Evolutionary conservation across 768 basidiomycete genomes (phyloP).

Genomic region (Suillus luteus): DNA sequence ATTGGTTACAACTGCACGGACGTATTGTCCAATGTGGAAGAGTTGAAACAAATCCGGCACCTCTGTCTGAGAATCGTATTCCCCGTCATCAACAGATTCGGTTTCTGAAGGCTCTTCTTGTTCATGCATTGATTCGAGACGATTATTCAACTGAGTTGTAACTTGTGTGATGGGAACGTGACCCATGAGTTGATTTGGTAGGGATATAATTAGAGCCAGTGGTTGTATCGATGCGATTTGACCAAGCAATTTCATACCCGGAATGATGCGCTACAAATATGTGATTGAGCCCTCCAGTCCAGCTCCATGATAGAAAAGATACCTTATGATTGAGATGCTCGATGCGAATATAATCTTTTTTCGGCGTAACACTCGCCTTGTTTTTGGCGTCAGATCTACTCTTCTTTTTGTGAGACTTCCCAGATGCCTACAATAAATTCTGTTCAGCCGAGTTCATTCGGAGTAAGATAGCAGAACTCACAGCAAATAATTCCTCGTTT

Average conservation of each 20-base stretch:
- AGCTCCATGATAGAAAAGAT: constrained; percentile 13
- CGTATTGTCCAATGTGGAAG: constrained; percentile 84
- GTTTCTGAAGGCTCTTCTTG: constrained; percentile 50
- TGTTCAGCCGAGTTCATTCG: background rate
- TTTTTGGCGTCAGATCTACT: constrained; percentile 47
- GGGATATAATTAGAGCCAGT: constrained; percentile 85
- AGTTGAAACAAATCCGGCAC: constrained; percentile 75
- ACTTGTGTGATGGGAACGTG: constrained; percentile 95
- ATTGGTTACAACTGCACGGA: constrained; percentile 74
- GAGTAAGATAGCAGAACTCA: constrained; percentile 32
- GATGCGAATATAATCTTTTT: constrained; percentile 65
- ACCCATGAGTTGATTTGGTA: constrained; percentile 93
- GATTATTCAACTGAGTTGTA: constrained; percentile 71
- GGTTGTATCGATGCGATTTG: constrained; percentile 86
- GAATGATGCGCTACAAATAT: constrained; percentile 59
- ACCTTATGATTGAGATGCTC: constrained; percentile 96
- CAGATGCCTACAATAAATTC: constrained; percentile 41
- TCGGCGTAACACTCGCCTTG: constrained; percentile 38
- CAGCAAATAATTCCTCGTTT: constrained; percentile 75
- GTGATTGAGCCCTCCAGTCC: constrained; percentile 7
- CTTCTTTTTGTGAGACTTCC: constrained; percentile 45
- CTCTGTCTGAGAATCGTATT: constrained; percentile 31
- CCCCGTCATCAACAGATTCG: constrained; percentile 49
- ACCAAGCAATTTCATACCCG: constrained; percentile 88
- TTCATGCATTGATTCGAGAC: constrained; percentile 63